Evolutionary conservation across 768 basidiomycete species (phyloP).

Genomic region (Boletus pseudopeckii): DNA sequence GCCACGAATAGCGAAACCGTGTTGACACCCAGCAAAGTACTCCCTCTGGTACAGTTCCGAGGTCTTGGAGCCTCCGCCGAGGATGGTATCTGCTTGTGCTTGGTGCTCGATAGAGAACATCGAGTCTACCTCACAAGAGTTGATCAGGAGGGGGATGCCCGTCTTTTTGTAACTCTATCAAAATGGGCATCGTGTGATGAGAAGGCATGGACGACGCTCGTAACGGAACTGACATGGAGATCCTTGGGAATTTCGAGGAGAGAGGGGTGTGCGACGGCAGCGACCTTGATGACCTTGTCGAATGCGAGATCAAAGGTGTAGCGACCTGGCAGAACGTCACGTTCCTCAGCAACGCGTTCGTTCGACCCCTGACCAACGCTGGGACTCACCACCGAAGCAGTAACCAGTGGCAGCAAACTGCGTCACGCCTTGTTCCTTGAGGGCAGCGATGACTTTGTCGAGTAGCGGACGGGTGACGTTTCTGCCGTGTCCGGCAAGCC

Average conservation of each 20-base stretch:
- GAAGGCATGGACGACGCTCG: not conserved
- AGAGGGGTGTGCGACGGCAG: constrained; percentile 47
- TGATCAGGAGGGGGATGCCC: constrained; percentile 61
- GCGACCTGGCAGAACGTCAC: constrained; percentile 27
- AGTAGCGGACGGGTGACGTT: constrained; percentile 44
- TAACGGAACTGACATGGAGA: constrained; percentile 45
- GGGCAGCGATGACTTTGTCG: constrained; percentile 52
- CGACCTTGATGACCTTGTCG: constrained; percentile 37
- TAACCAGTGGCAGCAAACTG: constrained; percentile 60
- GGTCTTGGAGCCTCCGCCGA: constrained; percentile 45
- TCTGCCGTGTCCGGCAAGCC: constrained; percentile 41
- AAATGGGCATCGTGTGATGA: not conserved
- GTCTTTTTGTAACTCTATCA: constrained; percentile 48
- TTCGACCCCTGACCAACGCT: not conserved
- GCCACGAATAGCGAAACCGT: constrained; percentile 57
- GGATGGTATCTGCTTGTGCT: constrained; percentile 44
- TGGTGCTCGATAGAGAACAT: constrained; percentile 49
- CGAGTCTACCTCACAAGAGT: constrained; percentile 54
- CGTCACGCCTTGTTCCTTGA: constrained; percentile 59
- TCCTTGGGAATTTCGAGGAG: constrained; percentile 40
- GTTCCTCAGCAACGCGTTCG: not conserved
- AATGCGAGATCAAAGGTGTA: constrained; percentile 46
- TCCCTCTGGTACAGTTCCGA: constrained; percentile 36
- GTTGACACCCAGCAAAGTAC: constrained; percentile 38
- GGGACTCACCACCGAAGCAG: constrained; percentile 59